Evolutionary conservation across 805 yeast genomes (phyloP), one percentile per base, ranked within the genome.

Genomic region (Yarrowia sp.): DNA sequence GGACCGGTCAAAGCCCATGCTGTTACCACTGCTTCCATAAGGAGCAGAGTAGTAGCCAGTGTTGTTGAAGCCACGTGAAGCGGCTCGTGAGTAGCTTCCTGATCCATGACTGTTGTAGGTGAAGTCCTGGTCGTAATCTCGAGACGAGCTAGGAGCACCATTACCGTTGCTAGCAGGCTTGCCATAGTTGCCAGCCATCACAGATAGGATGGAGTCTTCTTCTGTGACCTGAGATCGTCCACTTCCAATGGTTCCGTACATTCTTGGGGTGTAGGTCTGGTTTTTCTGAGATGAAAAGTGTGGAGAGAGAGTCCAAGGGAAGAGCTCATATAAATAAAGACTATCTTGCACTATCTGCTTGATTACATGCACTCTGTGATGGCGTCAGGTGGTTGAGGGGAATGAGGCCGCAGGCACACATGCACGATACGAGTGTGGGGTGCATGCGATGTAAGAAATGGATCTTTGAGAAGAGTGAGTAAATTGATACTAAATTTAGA

Each of bases 141-240:
- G 7, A 8, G 56, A 33, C 14, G 46, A 35, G 17, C 6, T 22
- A 3, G 59, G 46, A n/a, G 46, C 35, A 2, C 43, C 58, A 14
- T 19, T 49, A 3, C 44, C 59, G n/a, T 38, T 36, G 35, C 61
- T 54, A 22, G 61, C 32, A 6, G 58, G 58, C 5, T 51, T 33
- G 16, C 58, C 41, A 10, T 24, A 54, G 35, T 54, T 54, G 33
- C 61, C 61, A 10, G 61, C 44, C 61, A 54, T 54, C 24, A 54
- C 61, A n/a, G 61, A 54, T 14, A 54, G 36, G 17, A 54, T 54
- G 8, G 61, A 54, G 61, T 54, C 61, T 38, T 54, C 61, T 30
- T 54, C 61, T 4, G 61, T 54, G 5, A 36, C 41, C 26, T 36
- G 46, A 2, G 40, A 33, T n/a, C 58, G n/a, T 24, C 41, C 58